phyloP scores from a whole-genome alignment of 2,329 filamentous ascomycete species.

The Phaeosphaeriaceae sp. region DNA sequence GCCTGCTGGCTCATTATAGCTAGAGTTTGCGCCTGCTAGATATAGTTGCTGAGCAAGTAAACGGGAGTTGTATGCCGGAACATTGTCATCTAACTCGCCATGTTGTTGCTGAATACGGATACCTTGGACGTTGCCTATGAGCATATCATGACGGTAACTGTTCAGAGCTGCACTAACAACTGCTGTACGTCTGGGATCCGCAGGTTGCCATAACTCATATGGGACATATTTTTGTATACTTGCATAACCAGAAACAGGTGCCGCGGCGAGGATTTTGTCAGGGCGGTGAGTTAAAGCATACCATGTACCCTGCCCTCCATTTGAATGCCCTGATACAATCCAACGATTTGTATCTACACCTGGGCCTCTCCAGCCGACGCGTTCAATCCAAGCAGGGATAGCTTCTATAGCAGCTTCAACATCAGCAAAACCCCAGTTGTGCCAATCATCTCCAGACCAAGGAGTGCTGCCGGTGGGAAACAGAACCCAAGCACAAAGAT shows the following conservation, averaged over 20 bases:
- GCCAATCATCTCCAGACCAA: slow-evolving; percentile 69
- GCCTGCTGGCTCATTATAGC: slow-evolving; percentile 58
- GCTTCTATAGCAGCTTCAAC: slow-evolving; percentile 59
- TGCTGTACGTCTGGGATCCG: slow-evolving; percentile 58
- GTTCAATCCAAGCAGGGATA: slow-evolving; percentile 59
- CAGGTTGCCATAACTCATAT: slow-evolving; percentile 61
- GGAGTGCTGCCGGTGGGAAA: slow-evolving; percentile 64
- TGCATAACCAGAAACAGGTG: slow-evolving; percentile 64
- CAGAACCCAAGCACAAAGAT: slow-evolving; percentile 62
- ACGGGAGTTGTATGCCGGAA: slow-evolving; percentile 64
- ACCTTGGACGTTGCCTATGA: slow-evolving; percentile 58
- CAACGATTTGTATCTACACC: slow-evolving; percentile 55
- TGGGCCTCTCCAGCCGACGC: slow-evolving; percentile 56
- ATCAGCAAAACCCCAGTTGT: slow-evolving; percentile 64
- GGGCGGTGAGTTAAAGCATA: slow-evolving; percentile 62
- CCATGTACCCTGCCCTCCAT: slow-evolving; percentile 67
- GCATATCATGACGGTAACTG: slow-evolving; percentile 62
- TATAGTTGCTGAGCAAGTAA: slow-evolving; percentile 58
- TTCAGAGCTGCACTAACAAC: slow-evolving; percentile 57
- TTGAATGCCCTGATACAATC: slow-evolving; percentile 65
- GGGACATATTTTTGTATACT: slow-evolving; percentile 67
- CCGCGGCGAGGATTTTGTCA: slow-evolving; percentile 62
- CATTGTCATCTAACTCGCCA: slow-evolving; percentile 63
- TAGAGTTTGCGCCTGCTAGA: slow-evolving; percentile 50
- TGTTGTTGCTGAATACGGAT: slow-evolving; percentile 64